Percentiles rank a stretch among this genome's conserved stretches.
Evolutionary conservation across 768 basidiomycete species (phyloP).

Genomic region (Lactarius sanguifluus): DNA sequence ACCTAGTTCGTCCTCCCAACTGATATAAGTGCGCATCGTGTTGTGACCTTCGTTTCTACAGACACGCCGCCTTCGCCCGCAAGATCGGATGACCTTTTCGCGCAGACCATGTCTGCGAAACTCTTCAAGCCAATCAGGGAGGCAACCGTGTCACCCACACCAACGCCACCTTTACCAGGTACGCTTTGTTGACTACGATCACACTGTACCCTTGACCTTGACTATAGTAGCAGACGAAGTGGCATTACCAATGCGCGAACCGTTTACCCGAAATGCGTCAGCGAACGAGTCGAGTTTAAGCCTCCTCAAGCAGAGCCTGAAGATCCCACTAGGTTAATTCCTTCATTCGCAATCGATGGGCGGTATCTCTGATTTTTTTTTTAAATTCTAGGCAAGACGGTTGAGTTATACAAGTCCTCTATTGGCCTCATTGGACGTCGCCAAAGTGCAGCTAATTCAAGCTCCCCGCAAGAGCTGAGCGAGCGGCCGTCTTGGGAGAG

Average conservation of each 20-base stretch:
- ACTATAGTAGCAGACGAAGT: conserved; percentile 24
- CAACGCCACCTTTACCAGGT: conserved; percentile 16
- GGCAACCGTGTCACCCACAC: conserved; percentile 7
- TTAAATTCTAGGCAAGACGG: conserved; percentile 59
- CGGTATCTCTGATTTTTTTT: not conserved
- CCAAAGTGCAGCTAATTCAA: conserved; percentile 2
- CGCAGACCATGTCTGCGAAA: conserved; percentile 16
- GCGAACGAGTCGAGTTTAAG: conserved; percentile 43
- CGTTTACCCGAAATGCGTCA: conserved; percentile 23
- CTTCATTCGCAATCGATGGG: too few species aligned
- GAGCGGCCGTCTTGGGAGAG: conserved; percentile 50
- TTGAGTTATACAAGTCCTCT: conserved; percentile 67
- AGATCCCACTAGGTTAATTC: conserved; percentile 66
- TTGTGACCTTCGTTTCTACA: conserved; percentile 7
- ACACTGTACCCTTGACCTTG: not conserved
- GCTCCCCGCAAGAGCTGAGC: conserved; percentile 33
- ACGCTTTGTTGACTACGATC: conserved; percentile 37
- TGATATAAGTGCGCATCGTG: not conserved
- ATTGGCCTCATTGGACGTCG: conserved; percentile 29
- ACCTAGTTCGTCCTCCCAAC: conserved; percentile 25
- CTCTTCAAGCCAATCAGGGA: conserved; percentile 15
- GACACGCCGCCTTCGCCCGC: conserved; percentile 12
- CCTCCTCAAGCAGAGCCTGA: conserved; percentile 67
- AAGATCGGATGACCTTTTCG: conserved; percentile 1
- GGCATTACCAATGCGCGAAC: conserved; percentile 16